Evolutionary conservation across 1,284 basidiomycete genomes (phyloP), one percentile per base, ranked within the genome.

Genomic region (Trametes polyzona): DNA sequence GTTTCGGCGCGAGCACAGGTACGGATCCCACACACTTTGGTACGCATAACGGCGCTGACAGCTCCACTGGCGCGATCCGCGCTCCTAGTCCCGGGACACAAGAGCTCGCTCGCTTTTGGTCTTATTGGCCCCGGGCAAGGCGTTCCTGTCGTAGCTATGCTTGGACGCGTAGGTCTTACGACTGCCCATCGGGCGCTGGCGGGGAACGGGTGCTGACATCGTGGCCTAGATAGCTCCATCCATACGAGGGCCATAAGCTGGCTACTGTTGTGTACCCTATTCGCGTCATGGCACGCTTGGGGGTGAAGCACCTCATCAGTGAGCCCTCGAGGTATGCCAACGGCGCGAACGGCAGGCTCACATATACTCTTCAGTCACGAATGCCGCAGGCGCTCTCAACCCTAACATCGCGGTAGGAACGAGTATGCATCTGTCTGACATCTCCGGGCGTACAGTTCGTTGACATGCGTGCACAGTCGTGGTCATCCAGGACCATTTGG

Each of bases 101-200:
- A 83, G 71, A 92, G 89, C 57, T 73, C 78, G 8, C 78, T 95
- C 17, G 92, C 90, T 0, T 93, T 95, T 73, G 92, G 92, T 4
- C 73, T 86, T 35, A 75, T 93, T 62, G 86, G 90, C 1, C 70
- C 73, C 29, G 80, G 75, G 12, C 77, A 71, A 40, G 76, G 79
- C 14, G 79, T 89, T 0, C 88, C 92, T 0, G 90, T 91, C 2
- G 90, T 94, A 1, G 91, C 87, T 1, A 93, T 93, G 88, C 83
- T 94, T 21, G 92, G 92, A 62, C 79, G 92, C 65, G 90, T 92
- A 67, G 55, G 57, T 53, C 11, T 5, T 37, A 23, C n/a, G 24
- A 24, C n/a, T 26, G 12, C 27, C 26, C 10, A 11, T 40, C 37
- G 36, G 33, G 11, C 23, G 9, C 2, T 24, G 11, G 24, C 40